Percentiles rank a stretch among this genome's conserved stretches.
Evolutionary conservation across 2,329 filamentous ascomycete species (phyloP).

Genomic region (Fusarium poae): DNA sequence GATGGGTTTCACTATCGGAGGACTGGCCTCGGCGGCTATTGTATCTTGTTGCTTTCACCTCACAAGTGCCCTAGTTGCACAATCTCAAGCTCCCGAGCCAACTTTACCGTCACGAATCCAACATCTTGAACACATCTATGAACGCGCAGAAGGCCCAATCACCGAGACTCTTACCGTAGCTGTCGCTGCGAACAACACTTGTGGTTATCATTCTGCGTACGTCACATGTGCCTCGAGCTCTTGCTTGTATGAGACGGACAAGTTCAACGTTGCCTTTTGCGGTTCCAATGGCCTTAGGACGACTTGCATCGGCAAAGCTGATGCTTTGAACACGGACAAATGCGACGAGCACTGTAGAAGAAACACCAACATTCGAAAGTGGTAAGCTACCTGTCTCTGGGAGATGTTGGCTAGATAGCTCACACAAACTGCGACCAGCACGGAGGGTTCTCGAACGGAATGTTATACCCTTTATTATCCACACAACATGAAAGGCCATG

Average conservation of each 20-base stretch:
- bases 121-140: conserved; percentile 12
- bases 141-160: conserved; percentile 3
- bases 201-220: conserved; percentile 4
- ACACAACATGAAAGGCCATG: conserved; percentile 12
- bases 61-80: conserved; percentile 22
- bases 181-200: conserved; percentile 27
- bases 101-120: conserved; percentile 13
- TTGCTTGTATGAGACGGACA: conserved; percentile 35
- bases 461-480: conserved; percentile 34
- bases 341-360: conserved; percentile 31
- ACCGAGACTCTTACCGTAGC: conserved; percentile 21
- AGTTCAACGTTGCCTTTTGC: conserved; percentile 37
- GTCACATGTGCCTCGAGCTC: conserved; percentile 14
- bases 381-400: conserved; percentile 10
- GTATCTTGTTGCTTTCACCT: conserved; percentile 9
- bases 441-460: neutral
- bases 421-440: conserved; percentile 14
- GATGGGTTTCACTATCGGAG: neutral
- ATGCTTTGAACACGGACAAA: conserved; percentile 14
- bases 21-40: conserved; percentile 1
- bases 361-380: conserved; percentile 35
- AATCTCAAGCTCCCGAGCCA: conserved; percentile 31
- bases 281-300: conserved; percentile 20
- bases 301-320: conserved; percentile 17
- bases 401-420: neutral